Conservation (phyloP, 768 basidiomycete genomes). For the Suillus hirtellus region DNA sequence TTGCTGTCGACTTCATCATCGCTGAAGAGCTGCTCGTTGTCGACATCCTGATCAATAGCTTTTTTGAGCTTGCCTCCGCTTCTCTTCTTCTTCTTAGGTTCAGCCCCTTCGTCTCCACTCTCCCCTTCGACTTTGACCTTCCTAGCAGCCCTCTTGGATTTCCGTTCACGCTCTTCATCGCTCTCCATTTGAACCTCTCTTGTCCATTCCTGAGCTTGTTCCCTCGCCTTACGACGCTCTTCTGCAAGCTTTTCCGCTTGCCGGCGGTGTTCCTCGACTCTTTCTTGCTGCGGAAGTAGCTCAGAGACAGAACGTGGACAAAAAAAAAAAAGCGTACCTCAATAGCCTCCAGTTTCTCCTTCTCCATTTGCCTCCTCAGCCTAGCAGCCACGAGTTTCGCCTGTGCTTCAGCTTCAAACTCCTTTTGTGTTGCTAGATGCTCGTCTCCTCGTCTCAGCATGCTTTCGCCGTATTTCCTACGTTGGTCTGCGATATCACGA, state of each 20-base stretch:
- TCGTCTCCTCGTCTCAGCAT: conserved; percentile 82
- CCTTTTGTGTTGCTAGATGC: conserved; percentile 70
- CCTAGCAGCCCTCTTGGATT: conserved; percentile 53
- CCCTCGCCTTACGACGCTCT: conserved; percentile 70
- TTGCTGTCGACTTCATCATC: conserved; percentile 62
- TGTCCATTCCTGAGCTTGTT: conserved; percentile 80
- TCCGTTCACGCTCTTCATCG: conserved; percentile 78
- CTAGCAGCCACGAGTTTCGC: conserved; percentile 78
- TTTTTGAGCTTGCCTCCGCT: conserved; percentile 69
- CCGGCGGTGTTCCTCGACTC: conserved; percentile 61
- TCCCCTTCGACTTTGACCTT: conserved; percentile 53
- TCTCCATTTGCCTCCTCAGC: conserved; percentile 78
- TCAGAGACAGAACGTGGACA: not conserved
- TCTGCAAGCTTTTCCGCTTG: conserved; percentile 82
- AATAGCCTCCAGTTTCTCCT: conserved; percentile 57
- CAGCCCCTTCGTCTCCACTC: conserved; percentile 52
- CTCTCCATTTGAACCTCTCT: conserved; percentile 64
- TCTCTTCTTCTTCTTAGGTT: conserved; percentile 79
- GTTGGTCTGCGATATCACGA: conserved; percentile 84
- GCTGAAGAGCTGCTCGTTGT: conserved; percentile 68
- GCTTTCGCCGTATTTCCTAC: conserved; percentile 85
- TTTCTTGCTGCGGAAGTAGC: conserved; percentile 45
- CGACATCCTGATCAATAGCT: conserved; percentile 48
- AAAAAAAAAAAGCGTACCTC: conserved; percentile 48
- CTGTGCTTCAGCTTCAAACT: conserved; percentile 69